Evolutionary conservation across 805 yeast genomes (phyloP).

Genomic region (Priceomyces melissophilus): DNA sequence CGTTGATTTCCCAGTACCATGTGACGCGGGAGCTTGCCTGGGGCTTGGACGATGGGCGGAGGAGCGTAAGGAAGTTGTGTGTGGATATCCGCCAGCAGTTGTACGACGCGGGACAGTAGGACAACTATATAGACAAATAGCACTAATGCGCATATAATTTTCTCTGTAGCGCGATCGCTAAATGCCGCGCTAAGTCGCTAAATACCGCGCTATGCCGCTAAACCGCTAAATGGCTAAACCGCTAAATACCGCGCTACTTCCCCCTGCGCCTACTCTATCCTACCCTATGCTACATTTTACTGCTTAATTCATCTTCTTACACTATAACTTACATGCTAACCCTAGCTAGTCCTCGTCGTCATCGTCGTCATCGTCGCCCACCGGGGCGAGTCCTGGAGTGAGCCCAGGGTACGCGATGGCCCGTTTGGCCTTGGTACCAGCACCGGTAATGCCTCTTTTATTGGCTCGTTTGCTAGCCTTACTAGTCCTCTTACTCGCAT

Average conservation of each 20-base stretch:
- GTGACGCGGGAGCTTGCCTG: slow-evolving; percentile 43
- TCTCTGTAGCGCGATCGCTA: too few relatives aligned
- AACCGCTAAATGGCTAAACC: too few relatives aligned
- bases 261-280: too few relatives aligned
- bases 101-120: slow-evolving; percentile 43
- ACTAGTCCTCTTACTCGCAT: slow-evolving; percentile 19
- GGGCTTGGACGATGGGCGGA: slow-evolving; percentile 68
- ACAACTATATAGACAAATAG: background rate
- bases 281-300: too few relatives aligned
- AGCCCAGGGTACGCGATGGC: slow-evolving; percentile 57
- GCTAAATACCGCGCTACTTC: too few relatives aligned
- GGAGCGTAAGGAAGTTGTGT: slow-evolving; percentile 72
- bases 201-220: too few relatives aligned
- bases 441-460: too few relatives aligned
- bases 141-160: too few relatives aligned
- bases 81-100: slow-evolving; percentile 77
- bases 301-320: too few relatives aligned
- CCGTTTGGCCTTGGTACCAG: slow-evolving; percentile 38
- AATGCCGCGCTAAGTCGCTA: too few relatives aligned
- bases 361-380: slow-evolving; percentile 52
- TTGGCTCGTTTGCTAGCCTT: too few relatives aligned
- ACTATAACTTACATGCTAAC: too few relatives aligned
- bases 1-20: slow-evolving; percentile 50
- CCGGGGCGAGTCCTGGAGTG: slow-evolving; percentile 86
- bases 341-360: slow-evolving; percentile 15